Evolutionary conservation across 1,284 basidiomycete species (phyloP), one percentile per base, ranked within the genome.

Genomic region (Takashimella koratensis): DNA sequence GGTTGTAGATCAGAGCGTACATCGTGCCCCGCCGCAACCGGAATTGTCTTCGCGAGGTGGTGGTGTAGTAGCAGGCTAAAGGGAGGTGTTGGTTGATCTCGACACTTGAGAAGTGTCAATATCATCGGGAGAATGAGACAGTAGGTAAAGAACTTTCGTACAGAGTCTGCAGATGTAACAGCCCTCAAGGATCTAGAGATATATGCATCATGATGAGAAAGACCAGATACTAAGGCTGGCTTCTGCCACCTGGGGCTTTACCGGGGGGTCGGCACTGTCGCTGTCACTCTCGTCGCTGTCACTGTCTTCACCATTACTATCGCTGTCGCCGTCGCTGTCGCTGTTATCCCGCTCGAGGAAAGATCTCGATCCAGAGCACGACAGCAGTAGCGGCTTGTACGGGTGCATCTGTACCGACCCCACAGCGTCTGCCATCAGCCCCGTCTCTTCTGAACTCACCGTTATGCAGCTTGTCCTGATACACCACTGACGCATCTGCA

Each of bases 351-450:
- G 4, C 2, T 43, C 22, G 39, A 62, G 47, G 24, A 59, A 44
- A 2, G 49, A 30, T 27, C 71, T 46, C 0, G 71, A 74, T 0
- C 72, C 72, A 1, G 68, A 59, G 4, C 53, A 56, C 0, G 65
- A 64, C 36, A 76, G 58, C 4, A 75, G 49, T 5, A 66, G 52
- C 0, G 73, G 71, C 20, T 67, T 47, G 49, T 59, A 68, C 0
- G 75, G 68, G 51, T 75, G 71, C 21, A 73, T 62, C 54, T 73
- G 68, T 0, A 74, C 68, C 3, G 68, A 67, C 26, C 62, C 64
- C 13, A 76, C 58, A 3, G 68, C 64, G 41, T 71, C 74, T 76
- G 51, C 19, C 19, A 47, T 56, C n/a, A 46, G 52, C 24, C 10
- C 10, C 2, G 16, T 0, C 16, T 21, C 23, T 1, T 22, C 3